phyloP scores from a whole-genome alignment of 768 basidiomycete species.

The Nidularia pulvinata region DNA sequence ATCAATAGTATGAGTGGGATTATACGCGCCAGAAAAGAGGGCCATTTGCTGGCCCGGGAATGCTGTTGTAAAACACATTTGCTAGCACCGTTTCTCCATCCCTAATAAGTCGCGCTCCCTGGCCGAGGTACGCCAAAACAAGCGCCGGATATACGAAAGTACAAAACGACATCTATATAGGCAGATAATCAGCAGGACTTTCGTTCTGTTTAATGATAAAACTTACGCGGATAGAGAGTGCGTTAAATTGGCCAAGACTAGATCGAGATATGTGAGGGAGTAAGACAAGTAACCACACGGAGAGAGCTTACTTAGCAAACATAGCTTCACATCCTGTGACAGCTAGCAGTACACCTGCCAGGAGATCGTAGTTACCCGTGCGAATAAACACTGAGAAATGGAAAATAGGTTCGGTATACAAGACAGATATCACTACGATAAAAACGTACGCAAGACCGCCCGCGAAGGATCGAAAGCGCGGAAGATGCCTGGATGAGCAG shows the following conservation, averaged over 20 bases:
- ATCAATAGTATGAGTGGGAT: neutral
- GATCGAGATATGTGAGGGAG: neutral
- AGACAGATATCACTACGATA: neutral
- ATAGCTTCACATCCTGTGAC: constrained; percentile 73
- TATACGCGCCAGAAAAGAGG: constrained; percentile 55
- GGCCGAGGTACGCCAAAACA: constrained; percentile 68
- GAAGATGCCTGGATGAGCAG: constrained; percentile 53
- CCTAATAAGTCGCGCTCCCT: constrained; percentile 60
- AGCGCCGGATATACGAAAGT: constrained; percentile 58
- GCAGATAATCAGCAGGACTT: neutral
- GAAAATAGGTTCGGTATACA: neutral
- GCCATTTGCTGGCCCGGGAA: constrained; percentile 55
- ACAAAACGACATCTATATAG: constrained; percentile 45
- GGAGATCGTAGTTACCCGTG: constrained; percentile 56
- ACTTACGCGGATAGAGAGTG: constrained; percentile 43
- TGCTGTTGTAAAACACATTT: constrained; percentile 64
- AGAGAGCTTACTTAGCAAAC: constrained; percentile 55
- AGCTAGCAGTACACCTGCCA: constrained; percentile 64
- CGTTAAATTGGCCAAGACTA: constrained; percentile 71
- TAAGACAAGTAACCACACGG: neutral
- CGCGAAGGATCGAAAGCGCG: constrained; percentile 69
- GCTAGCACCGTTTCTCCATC: constrained; percentile 46
- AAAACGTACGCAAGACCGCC: constrained; percentile 53
- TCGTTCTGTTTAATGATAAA: neutral
- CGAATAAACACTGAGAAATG: constrained; percentile 55